Conservation (phyloP, 2,329 filamentous ascomycete species). For the Exophiala bonariae region DNA sequence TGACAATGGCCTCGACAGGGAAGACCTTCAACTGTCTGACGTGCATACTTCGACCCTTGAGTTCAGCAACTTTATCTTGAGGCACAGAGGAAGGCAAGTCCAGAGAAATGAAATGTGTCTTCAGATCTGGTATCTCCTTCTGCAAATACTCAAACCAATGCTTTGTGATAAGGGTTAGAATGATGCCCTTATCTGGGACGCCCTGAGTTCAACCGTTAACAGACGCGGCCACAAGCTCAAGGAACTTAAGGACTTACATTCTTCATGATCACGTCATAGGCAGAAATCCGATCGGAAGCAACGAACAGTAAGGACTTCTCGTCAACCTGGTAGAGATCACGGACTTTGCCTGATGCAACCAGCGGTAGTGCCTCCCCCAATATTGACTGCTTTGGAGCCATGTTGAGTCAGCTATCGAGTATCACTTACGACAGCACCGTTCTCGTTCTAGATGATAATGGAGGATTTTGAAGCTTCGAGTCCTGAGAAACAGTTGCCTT, state of each 20-base stretch:
- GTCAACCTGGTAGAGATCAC: conserved; percentile 76
- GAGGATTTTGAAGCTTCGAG: too few relatives aligned
- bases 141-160: conserved; percentile 68
- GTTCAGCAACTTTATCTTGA: conserved; percentile 9
- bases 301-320: conserved; percentile 74
- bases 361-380: conserved; percentile 47
- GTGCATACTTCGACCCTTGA: conserved; percentile 69
- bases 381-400: conserved; percentile 35
- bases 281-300: conserved; percentile 86
- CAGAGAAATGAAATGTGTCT: conserved; percentile 64
- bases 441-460: neutral
- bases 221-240: conserved; percentile 36
- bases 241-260: conserved; percentile 58
- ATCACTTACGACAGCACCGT: neutral
- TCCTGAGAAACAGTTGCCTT: too few relatives aligned
- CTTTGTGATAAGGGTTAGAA: conserved; percentile 66
- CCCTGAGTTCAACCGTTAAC: conserved; percentile 51
- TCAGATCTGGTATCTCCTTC: conserved; percentile 56
- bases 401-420: conserved; percentile 3
- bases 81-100: conserved; percentile 54
- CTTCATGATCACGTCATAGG: conserved; percentile 87
- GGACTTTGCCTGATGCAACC: conserved; percentile 70
- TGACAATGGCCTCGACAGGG: conserved; percentile 80
- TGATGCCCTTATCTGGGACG: conserved; percentile 65
- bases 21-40: conserved; percentile 73